phyloP scores from a whole-genome alignment of 148 eudicot genomes.

The Chenopodium quinoa region DNA sequence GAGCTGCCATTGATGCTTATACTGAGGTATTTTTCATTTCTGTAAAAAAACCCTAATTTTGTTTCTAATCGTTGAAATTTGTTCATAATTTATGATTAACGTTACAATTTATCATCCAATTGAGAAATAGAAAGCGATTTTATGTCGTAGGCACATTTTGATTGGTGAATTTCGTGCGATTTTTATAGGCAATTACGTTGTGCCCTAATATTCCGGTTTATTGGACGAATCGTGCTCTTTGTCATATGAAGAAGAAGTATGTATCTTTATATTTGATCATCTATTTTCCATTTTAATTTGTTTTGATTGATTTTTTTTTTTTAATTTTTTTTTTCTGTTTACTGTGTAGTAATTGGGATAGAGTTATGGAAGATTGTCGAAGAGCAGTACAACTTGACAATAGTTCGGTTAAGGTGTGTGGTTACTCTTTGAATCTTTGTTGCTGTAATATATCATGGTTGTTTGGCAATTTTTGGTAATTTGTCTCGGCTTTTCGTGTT shows the following conservation, averaged over 20 bases:
- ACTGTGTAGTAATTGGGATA: constrained; percentile 62
- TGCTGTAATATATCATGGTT: neutral
- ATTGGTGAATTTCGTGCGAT: constrained; percentile 1
- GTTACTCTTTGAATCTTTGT: neutral
- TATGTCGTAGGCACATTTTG: neutral
- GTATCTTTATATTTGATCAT: constrained; percentile 13
- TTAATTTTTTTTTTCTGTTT: neutral
- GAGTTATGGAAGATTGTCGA: constrained; percentile 83
- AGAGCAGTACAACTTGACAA: constrained; percentile 73
- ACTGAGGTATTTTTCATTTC: constrained; percentile 52
- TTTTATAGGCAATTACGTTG: constrained; percentile 66
- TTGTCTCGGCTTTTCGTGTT: neutral
- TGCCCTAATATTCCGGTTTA: constrained; percentile 83
- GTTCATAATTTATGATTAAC: neutral
- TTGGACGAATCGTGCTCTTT: constrained; percentile 90
- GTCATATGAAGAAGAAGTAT: constrained; percentile 73
- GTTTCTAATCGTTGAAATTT: neutral
- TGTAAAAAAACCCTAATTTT: neutral
- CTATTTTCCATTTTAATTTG: neutral
- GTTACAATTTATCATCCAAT: neutral
- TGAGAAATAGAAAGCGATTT: neutral
- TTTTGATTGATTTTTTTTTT: neutral
- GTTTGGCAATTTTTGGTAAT: neutral
- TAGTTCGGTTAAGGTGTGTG: constrained; percentile 71
- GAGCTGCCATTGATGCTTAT: constrained; percentile 97